Evolutionary conservation across 2,329 filamentous ascomycete species (phyloP), one percentile per base, ranked within the genome.

Genomic region (Pezicula rhizophila): DNA sequence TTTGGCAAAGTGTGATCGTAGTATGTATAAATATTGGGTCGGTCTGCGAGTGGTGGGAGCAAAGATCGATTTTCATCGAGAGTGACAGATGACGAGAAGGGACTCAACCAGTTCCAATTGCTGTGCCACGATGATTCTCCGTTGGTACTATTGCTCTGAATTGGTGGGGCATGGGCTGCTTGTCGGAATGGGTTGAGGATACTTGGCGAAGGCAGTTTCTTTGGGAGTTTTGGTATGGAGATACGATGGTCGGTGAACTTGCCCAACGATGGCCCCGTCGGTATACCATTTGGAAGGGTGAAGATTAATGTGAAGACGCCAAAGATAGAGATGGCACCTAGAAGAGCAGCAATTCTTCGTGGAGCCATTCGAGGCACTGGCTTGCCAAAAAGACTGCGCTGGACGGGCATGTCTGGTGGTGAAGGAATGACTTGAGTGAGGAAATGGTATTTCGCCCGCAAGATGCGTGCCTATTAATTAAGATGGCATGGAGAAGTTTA

Each of bases 81-180:
- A 7, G 80, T 84, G 50, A 93, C 75, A 14, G 82, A 80, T 39
- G 84, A 90, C 15, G 90, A 96, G 66, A 96, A 97, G 2, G 91
- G 89, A 52, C 87, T 87, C 59, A 88, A 77, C 90, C 91, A 97
- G 64, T 85, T 89, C 83, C 86, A 95, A 66, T 95, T 84, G 55
- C 80, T 84, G 69, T 89, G 88, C 92, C 92, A 97, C 51, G 82
- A 84, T 31, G 86, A 84, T 52, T 86, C 87, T 44, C 84, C 86
- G 63, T 80, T 84, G 5, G 85, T 87, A 63, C 88, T 91, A 66
- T 92, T 89, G 54, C 82, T 80, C 65, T 91, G 85, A 46, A 83
- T 77, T 2, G 84, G 80, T 15, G 87, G 86, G 52, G 82, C 78
- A 65, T 95, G 89, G 10, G 82, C 77, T 17, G 82, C 78, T 37